phyloP scores from a whole-genome alignment of 768 basidiomycete species.

The Phlegmacium glaucopus region DNA sequence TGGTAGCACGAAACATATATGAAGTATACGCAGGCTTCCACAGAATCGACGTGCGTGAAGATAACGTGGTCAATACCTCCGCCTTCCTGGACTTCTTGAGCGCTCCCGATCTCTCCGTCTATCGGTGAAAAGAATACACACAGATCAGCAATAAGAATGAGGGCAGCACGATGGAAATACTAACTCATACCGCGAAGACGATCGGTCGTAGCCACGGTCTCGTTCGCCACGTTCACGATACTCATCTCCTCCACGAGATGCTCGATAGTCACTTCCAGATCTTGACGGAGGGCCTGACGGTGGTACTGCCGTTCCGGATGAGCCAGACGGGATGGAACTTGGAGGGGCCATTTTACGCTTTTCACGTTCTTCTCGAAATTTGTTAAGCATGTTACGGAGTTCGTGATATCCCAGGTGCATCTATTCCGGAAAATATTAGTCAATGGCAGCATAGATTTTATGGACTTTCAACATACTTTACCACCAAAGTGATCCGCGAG shows the following conservation, averaged over 20 bases:
- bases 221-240: constrained; percentile 65
- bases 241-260: constrained; percentile 52
- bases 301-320: constrained; percentile 26
- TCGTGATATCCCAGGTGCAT: constrained; percentile 99
- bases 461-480: constrained; percentile 60
- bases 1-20: background rate
- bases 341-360: constrained; percentile 64
- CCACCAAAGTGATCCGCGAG: constrained; percentile 99
- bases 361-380: constrained; percentile 89
- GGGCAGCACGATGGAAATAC: constrained; percentile 29
- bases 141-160: constrained; percentile 26
- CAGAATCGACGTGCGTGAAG: background rate
- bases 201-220: constrained; percentile 67
- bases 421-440: constrained; percentile 43
- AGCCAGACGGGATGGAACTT: constrained; percentile 34
- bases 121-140: constrained; percentile 42
- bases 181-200: constrained; percentile 72
- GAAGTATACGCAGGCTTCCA: too few relatives aligned
- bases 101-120: constrained; percentile 71
- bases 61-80: constrained; percentile 45
- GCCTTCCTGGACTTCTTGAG: constrained; percentile 66
- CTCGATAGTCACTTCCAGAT: constrained; percentile 32
- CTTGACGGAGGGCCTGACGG: constrained; percentile 38
- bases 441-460: constrained; percentile 10
- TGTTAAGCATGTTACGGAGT: constrained; percentile 87